These are phyloP conservation scores for Gleditsia sinensis DNA, from an alignment of 306 rosid species.

Conservation along the genomic window DNA sequence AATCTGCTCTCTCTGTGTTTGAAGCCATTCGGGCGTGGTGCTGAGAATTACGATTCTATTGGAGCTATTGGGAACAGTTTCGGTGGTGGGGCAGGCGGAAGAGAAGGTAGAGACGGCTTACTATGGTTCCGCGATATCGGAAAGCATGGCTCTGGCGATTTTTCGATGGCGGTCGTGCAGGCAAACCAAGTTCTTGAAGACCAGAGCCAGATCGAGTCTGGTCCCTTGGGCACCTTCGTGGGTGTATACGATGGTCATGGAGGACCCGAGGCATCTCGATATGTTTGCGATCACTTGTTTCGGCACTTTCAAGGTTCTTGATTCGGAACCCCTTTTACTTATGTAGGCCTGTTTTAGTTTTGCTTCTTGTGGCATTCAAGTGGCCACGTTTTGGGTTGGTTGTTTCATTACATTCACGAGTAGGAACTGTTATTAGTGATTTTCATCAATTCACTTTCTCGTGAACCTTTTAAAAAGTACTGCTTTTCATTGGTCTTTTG, in stretches of 20 bases:
- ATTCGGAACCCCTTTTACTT: neutral
- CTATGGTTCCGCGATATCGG: conserved; percentile 80
- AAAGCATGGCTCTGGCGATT: conserved; percentile 69
- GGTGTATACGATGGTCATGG: conserved; percentile 96
- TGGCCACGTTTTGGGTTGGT: conserved; percentile 30
- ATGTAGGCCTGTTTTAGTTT: neutral
- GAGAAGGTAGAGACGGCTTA: conserved; percentile 63
- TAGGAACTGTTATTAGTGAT: conserved; percentile 29
- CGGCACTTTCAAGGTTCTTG: conserved; percentile 72
- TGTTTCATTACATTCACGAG: conserved; percentile 19
- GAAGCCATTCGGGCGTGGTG: conserved; percentile 70
- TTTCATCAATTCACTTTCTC: conserved; percentile 37
- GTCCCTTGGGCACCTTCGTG: conserved; percentile 75
- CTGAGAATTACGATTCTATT: conserved; percentile 37
- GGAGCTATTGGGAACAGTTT: conserved; percentile 42
- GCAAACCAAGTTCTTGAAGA: conserved; percentile 91
- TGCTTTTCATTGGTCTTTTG: conserved; percentile 33
- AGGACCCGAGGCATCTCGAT: conserved; percentile 80
- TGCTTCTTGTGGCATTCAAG: conserved; percentile 27
- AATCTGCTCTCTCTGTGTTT: conserved; percentile 81
- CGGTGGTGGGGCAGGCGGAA: conserved; percentile 43
- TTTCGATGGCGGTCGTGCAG: conserved; percentile 88
- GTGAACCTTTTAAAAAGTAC: conserved; percentile 20
- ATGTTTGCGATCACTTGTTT: conserved; percentile 77
- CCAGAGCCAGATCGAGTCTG: conserved; percentile 89